Evolutionary conservation across 2,329 filamentous ascomycete species (phyloP), one percentile per base, ranked within the genome.

Genomic region (Hirsutella minnesotensis): DNA sequence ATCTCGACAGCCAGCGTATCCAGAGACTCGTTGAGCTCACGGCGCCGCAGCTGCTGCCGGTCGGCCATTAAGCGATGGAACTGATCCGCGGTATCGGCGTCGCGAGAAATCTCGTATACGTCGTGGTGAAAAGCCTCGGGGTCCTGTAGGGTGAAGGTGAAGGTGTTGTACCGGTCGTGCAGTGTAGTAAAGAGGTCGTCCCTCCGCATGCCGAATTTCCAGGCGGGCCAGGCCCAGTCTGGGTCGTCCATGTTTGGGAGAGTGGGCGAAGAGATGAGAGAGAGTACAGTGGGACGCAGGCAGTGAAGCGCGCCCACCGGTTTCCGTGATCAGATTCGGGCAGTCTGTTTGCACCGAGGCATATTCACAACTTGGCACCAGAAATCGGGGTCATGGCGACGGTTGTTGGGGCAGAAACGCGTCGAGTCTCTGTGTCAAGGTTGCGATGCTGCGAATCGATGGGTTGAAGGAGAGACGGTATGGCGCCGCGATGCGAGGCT

Each of bases 121-220:
- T 79, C 75, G 56, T 76, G 72, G 55, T 78, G 72, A 47, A 79
- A 79, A 41, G 75, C 74, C 47, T 76, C 70, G 49, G 72, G 70
- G 58, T 79, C 75, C 53, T 77, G 74, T 24, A 79, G 69, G 38
- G 68, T 63, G 41, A 70, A 70, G 40, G 69, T 61, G 42, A 77
- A 62, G 39, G 75, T 78, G 60, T 79, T 79, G 61, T 77, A 79
- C 55, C 72, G 69, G 49, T 76, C 70, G 52, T 78, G 72, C 12
- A 79, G 68, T 41, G 68, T 73, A 42, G 69, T 72, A 55, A 70
- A 70, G 58, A 78, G 70, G 53, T 77, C 74, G 44, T 70, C 68
- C 55, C 68, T 68, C 66, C 73, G 76, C 68, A 78, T 69, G 54
- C 73, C 74, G 64, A 78, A 79, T 58, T 78, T 78, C 74, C 75